A percentile compares a stretch with the other conserved stretches of the same genome.
phyloP scores from a whole-genome alignment of 768 basidiomycete genomes.

The Naganishia vishniacii region DNA sequence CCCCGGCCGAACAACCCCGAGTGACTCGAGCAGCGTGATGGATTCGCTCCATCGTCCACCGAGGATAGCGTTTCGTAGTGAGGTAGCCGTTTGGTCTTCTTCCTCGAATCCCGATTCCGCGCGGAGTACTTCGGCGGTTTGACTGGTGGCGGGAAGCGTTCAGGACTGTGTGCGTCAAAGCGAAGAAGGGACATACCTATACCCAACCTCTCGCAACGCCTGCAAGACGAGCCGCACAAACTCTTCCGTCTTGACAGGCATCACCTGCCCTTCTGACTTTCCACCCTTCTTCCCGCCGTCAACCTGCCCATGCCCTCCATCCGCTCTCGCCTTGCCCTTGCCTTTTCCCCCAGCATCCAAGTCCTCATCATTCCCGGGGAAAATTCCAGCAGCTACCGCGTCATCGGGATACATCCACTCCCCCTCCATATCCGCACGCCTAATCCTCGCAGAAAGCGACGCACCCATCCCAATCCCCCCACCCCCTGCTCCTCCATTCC shows the following conservation, averaged over 20 bases:
- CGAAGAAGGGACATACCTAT: constrained; percentile 50
- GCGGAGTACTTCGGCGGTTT: constrained; percentile 81
- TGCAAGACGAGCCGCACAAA: constrained; percentile 84
- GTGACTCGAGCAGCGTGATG: constrained; percentile 60
- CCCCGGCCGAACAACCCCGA: constrained; percentile 55
- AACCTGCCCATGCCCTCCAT: constrained; percentile 16
- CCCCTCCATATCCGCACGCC: constrained; percentile 29
- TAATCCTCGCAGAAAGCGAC: constrained; percentile 24
- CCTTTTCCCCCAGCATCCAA: constrained; percentile 16
- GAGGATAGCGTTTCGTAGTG: constrained; percentile 73
- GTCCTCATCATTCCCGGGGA: constrained; percentile 32
- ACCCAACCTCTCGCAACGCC: constrained; percentile 79
- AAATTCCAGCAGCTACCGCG: background rate
- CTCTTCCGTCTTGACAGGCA: constrained; percentile 70
- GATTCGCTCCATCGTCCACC: constrained; percentile 76
- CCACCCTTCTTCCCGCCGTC: constrained; percentile 1
- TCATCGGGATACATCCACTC: constrained; percentile 42
- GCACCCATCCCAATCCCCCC: background rate
- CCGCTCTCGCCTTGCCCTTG: constrained; percentile 21
- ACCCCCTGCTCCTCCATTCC: background rate
- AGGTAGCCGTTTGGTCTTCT: constrained; percentile 68
- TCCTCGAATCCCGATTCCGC: constrained; percentile 86
- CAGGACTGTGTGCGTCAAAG: background rate
- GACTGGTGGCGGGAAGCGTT: constrained; percentile 52
- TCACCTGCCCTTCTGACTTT: constrained; percentile 18